A percentile compares a stretch with the other conserved stretches of the same genome.
These are phyloP conservation scores for Taphrina populina DNA, from an alignment of 1,139 yeast species.

Conservation along the genomic window DNA sequence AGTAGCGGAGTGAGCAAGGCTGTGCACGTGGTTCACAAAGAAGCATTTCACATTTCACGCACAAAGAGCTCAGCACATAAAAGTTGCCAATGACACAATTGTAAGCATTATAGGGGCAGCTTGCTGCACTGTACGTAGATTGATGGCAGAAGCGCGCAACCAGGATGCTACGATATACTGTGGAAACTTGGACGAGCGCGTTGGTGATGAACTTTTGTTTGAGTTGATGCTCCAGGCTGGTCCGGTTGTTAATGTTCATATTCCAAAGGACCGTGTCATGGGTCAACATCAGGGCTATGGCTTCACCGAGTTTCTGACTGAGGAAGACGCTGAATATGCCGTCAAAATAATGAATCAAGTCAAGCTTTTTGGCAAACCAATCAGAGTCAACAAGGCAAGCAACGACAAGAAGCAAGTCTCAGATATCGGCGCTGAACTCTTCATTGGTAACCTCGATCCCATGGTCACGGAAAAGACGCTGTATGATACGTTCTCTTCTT, in stretches of 20 bases:
- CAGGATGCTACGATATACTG: slow-evolving; percentile 71
- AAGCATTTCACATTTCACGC: no score
- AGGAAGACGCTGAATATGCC: slow-evolving; percentile 70
- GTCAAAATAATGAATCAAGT: slow-evolving; percentile 61
- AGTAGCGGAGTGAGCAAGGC: no score
- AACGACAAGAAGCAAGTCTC: slow-evolving; percentile 43
- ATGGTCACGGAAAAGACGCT: slow-evolving; percentile 64
- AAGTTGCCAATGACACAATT: no score
- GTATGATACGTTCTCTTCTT: slow-evolving; percentile 60
- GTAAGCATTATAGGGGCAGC: neutral
- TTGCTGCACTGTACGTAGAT: no score
- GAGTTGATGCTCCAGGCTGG: slow-evolving; percentile 86
- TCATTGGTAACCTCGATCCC: slow-evolving; percentile 69
- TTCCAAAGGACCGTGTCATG: slow-evolving; percentile 76
- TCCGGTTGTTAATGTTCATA: slow-evolving; percentile 65
- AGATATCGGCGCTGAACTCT: slow-evolving; percentile 74
- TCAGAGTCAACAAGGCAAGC: slow-evolving; percentile 60
- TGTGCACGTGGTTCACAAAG: no score
- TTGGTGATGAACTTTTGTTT: slow-evolving; percentile 62
- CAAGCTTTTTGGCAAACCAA: slow-evolving; percentile 60
- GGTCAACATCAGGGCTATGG: slow-evolving; percentile 83
- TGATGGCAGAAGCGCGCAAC: slow-evolving; percentile 51
- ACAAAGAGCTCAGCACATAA: no score
- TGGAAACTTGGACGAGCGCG: slow-evolving; percentile 78
- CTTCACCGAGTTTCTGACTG: slow-evolving; percentile 67